Percentiles rank a stretch among this genome's conserved stretches.
These are phyloP conservation scores for Pestalotiopsis sp. DNA, from an alignment of 2,329 filamentous ascomycete species.

Conservation along the genomic window DNA sequence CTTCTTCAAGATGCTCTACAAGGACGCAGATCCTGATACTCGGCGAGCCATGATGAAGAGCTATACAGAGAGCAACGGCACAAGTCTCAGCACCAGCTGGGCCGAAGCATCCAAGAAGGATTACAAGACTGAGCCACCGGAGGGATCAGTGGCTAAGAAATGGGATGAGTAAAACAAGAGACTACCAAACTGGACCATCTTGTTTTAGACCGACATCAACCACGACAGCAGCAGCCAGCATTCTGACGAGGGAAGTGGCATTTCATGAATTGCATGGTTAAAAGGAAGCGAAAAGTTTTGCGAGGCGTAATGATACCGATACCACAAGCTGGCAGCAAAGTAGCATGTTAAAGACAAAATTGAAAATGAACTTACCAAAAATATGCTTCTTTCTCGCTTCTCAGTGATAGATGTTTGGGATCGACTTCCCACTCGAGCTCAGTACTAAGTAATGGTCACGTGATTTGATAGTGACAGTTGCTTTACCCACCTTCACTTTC, in stretches of 20 bases:
- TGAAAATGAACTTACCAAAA: too few species aligned
- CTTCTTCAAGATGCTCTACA: conserved; percentile 93
- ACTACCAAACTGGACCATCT: too few species aligned
- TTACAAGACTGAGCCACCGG: conserved; percentile 74
- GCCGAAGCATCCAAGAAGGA: conserved; percentile 71
- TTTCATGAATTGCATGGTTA: background rate
- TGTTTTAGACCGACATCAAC: background rate
- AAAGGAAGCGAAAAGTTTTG: background rate
- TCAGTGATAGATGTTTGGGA: background rate
- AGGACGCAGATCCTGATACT: conserved; percentile 75
- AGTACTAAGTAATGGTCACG: background rate
- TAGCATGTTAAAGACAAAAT: too few species aligned
- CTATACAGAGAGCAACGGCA: conserved; percentile 91
- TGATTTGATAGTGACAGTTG: background rate
- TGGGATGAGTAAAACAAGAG: conserved; percentile 46
- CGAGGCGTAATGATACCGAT: background rate
- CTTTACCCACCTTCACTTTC: too few species aligned
- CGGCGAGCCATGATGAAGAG: conserved; percentile 97
- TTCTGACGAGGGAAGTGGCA: background rate
- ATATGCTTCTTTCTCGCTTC: background rate
- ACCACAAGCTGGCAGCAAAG: background rate
- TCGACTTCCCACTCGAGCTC: background rate
- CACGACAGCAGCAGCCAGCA: background rate
- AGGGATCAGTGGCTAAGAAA: conserved; percentile 77
- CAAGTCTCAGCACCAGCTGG: conserved; percentile 92